phyloP scores from a whole-genome alignment of 305 asterid species.

The Fraxinus floribunda region DNA sequence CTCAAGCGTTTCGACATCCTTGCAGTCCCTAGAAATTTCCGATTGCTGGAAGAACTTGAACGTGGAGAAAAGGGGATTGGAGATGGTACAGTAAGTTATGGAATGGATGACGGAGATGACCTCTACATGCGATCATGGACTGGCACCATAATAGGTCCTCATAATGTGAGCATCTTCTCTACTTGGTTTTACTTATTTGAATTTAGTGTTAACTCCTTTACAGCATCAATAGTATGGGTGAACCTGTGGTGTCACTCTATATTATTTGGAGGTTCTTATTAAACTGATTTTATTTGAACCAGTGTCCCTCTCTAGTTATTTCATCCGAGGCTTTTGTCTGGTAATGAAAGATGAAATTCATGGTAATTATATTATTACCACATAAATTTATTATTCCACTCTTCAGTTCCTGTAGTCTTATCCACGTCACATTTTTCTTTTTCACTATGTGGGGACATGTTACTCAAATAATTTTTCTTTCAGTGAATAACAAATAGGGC shows the following conservation, averaged over 20 bases:
- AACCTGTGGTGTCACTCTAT: background rate
- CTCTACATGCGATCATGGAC: slow-evolving; percentile 72
- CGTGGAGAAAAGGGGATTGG: slow-evolving; percentile 70
- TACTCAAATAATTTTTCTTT: background rate
- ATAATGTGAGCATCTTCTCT: slow-evolving; percentile 34
- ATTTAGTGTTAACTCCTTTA: background rate
- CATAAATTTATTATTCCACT: background rate
- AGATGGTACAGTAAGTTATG: slow-evolving; percentile 70
- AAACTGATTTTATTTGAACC: background rate
- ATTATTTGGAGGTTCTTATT: background rate
- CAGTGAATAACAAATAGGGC: background rate
- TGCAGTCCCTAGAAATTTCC: slow-evolving; percentile 64
- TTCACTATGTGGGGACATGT: background rate
- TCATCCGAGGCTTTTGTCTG: background rate
- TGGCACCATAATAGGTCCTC: slow-evolving; percentile 69
- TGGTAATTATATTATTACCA: background rate
- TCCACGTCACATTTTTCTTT: background rate
- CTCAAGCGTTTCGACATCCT: slow-evolving; percentile 7
- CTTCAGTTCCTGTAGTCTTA: background rate
- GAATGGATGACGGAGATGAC: slow-evolving; percentile 72
- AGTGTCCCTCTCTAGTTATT: background rate
- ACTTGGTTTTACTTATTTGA: background rate
- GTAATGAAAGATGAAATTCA: background rate
- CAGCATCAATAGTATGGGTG: background rate
- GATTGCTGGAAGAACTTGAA: slow-evolving; percentile 68